phyloP scores from a whole-genome alignment of 768 basidiomycete species.

The Lentinula lateritia region DNA sequence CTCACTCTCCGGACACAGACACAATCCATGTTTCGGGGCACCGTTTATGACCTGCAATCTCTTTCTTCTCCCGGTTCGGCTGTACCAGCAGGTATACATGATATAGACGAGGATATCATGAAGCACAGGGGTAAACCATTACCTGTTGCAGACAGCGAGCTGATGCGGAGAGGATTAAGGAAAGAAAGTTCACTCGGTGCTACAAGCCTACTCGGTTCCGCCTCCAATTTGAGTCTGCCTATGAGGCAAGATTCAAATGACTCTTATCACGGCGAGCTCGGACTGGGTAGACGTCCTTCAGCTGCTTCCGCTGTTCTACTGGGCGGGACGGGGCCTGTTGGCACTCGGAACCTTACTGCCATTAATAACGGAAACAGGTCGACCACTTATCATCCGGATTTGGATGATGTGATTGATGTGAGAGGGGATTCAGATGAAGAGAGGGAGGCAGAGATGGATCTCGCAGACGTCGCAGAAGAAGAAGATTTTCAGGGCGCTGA shows the following conservation, averaged over 20 bases:
- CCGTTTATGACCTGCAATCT: not conserved
- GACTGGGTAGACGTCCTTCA: not conserved
- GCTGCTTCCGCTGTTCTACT: not conserved
- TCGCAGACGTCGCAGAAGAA: not conserved
- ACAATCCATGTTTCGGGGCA: not conserved
- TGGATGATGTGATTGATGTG: not conserved
- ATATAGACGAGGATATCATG: not conserved
- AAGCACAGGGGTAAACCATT: not conserved
- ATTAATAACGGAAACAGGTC: not conserved
- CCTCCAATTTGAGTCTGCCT: not conserved
- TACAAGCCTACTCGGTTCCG: not conserved
- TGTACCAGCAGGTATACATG: not conserved
- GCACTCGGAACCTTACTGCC: not conserved
- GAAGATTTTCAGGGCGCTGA: not conserved
- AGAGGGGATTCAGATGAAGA: not conserved
- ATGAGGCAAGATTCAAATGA: not conserved
- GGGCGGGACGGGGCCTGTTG: conserved; percentile 1
- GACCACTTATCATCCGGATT: not conserved
- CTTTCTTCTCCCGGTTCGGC: not conserved
- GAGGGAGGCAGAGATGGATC: not conserved
- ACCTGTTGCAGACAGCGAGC: not conserved
- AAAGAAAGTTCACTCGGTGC: not conserved
- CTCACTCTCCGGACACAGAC: not conserved
- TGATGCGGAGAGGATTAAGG: conserved; percentile 1
- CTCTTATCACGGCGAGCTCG: not conserved